Percentiles rank a stretch among this genome's conserved stretches.
These are phyloP conservation scores for Isabelozyma gotoi DNA, from an alignment of 805 yeast genomes.

Conservation along the genomic window DNA sequence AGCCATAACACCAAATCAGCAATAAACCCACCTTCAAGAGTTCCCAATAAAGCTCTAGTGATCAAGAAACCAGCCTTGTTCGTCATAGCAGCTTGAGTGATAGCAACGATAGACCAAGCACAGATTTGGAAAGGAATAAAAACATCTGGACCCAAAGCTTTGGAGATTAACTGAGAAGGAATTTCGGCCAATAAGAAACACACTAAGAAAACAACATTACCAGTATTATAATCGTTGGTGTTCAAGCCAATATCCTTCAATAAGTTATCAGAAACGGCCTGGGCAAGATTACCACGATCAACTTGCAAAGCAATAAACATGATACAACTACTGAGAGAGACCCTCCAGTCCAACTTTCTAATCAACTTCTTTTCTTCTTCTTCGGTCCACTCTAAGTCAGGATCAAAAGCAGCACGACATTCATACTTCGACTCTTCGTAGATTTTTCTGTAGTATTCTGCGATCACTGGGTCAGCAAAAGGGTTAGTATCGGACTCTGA, in stretches of 20 bases:
- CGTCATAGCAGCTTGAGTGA: conserved; percentile 26
- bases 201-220: conserved; percentile 11
- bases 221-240: conserved; percentile 7
- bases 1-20: conserved; percentile 42
- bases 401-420: conserved; percentile 18
- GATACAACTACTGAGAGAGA: conserved; percentile 2
- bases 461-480: conserved; percentile 35
- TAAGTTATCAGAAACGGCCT: conserved; percentile 10
- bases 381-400: conserved; percentile 4
- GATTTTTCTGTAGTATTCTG: conserved; percentile 26
- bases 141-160: conserved; percentile 9
- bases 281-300: conserved; percentile 12
- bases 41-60: conserved; percentile 47
- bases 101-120: conserved; percentile 14
- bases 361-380: conserved; percentile 5
- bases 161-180: conserved; percentile 9
- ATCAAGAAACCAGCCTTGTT: conserved; percentile 44
- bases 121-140: conserved; percentile 15
- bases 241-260: conserved; percentile 6
- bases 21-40: conserved; percentile 47
- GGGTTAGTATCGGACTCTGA: conserved; percentile 8
- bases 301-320: conserved; percentile 51
- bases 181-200: conserved; percentile 10
- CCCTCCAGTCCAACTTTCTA: conserved; percentile 1
- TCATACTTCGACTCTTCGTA: conserved; percentile 35